These are phyloP conservation scores for Madurella fahalii DNA, from an alignment of 2,329 filamentous ascomycete genomes.

Conservation along the genomic window DNA sequence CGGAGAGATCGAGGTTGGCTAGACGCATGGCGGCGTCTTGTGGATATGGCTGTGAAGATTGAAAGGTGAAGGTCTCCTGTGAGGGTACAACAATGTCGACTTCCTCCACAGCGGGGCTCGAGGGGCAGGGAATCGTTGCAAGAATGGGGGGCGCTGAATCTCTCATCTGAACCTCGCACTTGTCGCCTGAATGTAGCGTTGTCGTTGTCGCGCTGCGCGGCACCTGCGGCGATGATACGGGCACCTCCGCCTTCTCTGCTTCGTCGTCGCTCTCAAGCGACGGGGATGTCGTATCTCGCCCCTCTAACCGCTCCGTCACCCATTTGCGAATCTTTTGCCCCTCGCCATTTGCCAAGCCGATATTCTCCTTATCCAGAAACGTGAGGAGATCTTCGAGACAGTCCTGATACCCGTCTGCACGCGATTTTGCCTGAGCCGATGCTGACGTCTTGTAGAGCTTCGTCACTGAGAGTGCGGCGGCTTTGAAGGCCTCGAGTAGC, in stretches of 20 bases:
- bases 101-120: conserved; percentile 24
- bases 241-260: conserved; percentile 55
- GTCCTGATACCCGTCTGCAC: conserved; percentile 84
- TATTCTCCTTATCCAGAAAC: conserved; percentile 77
- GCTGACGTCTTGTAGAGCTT: conserved; percentile 94
- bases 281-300: conserved; percentile 50
- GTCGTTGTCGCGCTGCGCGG: conserved; percentile 45
- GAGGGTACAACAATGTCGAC: conserved; percentile 47
- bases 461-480: conserved; percentile 87
- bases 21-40: conserved; percentile 56
- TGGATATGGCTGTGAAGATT: conserved; percentile 59
- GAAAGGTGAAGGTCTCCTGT: conserved; percentile 65
- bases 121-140: conserved; percentile 20
- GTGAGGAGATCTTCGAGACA: conserved; percentile 84
- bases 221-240: conserved; percentile 53
- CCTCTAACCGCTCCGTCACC: conserved; percentile 67
- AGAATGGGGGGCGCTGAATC: conserved; percentile 33
- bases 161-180: conserved; percentile 33
- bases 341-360: conserved; percentile 76
- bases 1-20: conserved; percentile 57
- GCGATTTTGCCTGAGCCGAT: conserved; percentile 68
- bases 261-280: conserved; percentile 55
- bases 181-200: conserved; percentile 30
- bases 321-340: conserved; percentile 59
- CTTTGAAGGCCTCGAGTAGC: conserved; percentile 85